phyloP scores from a whole-genome alignment of 345 rosid species.

The Syzygium aqueum region DNA sequence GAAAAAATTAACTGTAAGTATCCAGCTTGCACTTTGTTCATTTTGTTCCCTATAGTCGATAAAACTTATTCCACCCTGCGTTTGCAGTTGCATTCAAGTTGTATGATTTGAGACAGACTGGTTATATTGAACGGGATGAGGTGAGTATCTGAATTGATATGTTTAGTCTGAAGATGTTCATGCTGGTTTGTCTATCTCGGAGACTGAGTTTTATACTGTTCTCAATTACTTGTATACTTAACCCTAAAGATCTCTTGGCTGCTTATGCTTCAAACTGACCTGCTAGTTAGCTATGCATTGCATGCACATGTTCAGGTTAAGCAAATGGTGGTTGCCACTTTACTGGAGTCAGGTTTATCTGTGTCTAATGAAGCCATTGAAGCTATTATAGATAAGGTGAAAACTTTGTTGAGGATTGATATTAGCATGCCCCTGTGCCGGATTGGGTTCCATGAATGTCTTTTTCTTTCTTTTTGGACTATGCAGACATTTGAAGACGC shows the following conservation, averaged over 20 bases:
- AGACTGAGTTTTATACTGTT: not conserved
- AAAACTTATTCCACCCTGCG: not conserved
- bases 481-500: constrained; percentile 46
- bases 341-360: constrained; percentile 86
- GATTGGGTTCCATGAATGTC: not conserved
- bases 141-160: constrained; percentile 14
- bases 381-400: constrained; percentile 77
- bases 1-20: constrained; percentile 77
- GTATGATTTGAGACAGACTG: constrained; percentile 87
- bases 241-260: not conserved
- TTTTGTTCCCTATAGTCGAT: not conserved
- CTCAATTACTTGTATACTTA: not conserved
- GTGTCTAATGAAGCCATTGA: constrained; percentile 73
- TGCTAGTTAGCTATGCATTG: not conserved
- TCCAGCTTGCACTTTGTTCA: not conserved
- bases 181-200: not conserved
- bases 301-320: constrained; percentile 31
- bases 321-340: constrained; percentile 92
- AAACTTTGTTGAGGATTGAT: not conserved
- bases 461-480: not conserved
- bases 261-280: not conserved
- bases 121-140: constrained; percentile 86
- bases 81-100: constrained; percentile 86
- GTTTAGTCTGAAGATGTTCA: not conserved
- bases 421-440: not conserved